These are phyloP conservation scores for Xylariaceae sp. DNA, from an alignment of 2,329 filamentous ascomycete species.

Conservation along the genomic window DNA sequence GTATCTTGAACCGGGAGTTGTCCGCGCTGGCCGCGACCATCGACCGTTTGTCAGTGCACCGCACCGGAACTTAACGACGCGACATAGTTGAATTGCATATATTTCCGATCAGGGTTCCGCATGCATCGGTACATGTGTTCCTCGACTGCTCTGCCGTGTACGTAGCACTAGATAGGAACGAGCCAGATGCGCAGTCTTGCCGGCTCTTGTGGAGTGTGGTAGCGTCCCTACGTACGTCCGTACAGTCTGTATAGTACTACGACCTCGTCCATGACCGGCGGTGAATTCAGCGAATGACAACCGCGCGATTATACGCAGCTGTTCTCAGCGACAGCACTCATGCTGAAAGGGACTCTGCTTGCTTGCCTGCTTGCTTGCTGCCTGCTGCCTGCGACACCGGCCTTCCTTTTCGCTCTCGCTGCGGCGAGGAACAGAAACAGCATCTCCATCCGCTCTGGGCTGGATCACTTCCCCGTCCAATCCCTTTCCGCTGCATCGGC, in stretches of 20 bases:
- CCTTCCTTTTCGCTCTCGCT: not conserved
- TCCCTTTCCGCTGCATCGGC: not conserved
- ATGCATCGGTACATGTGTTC: not conserved
- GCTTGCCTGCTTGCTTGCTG: no score
- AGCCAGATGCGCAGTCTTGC: conserved; percentile 2
- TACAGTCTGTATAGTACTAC: not conserved
- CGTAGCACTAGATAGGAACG: conserved; percentile 12
- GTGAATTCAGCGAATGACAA: not conserved
- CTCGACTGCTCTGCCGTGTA: not conserved
- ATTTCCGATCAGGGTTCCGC: not conserved
- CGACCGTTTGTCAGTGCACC: not conserved
- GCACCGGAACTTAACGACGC: not conserved
- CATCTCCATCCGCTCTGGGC: not conserved
- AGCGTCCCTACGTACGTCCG: not conserved
- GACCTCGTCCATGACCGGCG: not conserved
- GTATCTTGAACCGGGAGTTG: not conserved
- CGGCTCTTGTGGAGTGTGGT: conserved; percentile 10
- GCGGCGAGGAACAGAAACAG: not conserved
- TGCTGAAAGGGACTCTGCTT: no score
- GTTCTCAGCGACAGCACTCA: no score
- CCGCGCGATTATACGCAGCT: not conserved
- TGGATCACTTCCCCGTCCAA: not conserved
- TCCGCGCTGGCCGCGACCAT: not conserved
- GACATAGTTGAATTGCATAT: not conserved
- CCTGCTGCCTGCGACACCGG: not conserved